These are phyloP conservation scores for Ustilago trichophora DNA, from an alignment of 1,284 basidiomycete genomes.

Conservation along the genomic window DNA sequence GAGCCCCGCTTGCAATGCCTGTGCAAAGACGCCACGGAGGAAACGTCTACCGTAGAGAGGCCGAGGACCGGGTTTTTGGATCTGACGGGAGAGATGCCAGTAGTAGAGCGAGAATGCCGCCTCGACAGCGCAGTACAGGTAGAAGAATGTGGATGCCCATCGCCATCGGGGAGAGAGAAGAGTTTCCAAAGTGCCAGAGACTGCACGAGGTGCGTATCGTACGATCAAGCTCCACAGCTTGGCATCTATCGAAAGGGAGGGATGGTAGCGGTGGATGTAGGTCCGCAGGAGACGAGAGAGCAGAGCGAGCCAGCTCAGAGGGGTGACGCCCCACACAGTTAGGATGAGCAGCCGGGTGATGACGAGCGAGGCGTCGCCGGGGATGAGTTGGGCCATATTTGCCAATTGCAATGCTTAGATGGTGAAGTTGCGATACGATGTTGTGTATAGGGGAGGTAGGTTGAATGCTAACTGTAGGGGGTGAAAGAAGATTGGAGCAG, in stretches of 20 bases:
- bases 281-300: slow-evolving; percentile 10
- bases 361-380: slow-evolving; percentile 46
- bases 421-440: too few species aligned
- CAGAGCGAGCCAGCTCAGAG: slow-evolving; percentile 50
- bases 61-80: slow-evolving; percentile 48
- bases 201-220: background rate
- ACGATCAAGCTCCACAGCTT: slow-evolving; percentile 5
- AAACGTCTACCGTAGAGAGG: slow-evolving; percentile 43
- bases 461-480: too few species aligned
- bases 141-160: slow-evolving; percentile 20
- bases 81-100: slow-evolving; percentile 17
- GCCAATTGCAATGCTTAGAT: too few species aligned
- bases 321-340: slow-evolving; percentile 52
- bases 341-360: slow-evolving; percentile 44
- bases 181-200: background rate
- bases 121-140: slow-evolving; percentile 43
- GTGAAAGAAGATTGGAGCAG: too few species aligned
- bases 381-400: slow-evolving; percentile 39
- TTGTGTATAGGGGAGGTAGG: too few species aligned
- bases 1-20: slow-evolving; percentile 50
- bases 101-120: slow-evolving; percentile 59
- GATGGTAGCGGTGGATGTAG: slow-evolving; percentile 6
- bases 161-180: slow-evolving; percentile 15
- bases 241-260: slow-evolving; percentile 12
- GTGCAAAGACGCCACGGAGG: slow-evolving; percentile 41